Percentiles rank a stretch among this genome's conserved stretches.
Conservation (phyloP, 83 land plant genomes). For the Thuja plicata region DNA sequence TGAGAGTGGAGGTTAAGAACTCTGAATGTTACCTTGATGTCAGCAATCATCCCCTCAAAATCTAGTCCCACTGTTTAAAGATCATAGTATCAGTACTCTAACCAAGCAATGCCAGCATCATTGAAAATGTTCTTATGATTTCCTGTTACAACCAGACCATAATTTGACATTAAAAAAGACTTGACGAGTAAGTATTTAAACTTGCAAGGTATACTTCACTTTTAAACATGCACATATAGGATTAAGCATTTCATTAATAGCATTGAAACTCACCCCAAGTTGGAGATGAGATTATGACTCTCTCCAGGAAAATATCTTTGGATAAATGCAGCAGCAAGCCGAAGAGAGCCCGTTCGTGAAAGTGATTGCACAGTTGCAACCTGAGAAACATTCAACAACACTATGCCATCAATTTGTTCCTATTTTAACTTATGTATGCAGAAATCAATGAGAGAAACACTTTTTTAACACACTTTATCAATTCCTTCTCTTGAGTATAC, state of each 20-base stretch:
- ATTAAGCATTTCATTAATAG: neutral
- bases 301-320: slow-evolving; percentile 91
- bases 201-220: neutral
- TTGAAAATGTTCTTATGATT: slow-evolving; percentile 97
- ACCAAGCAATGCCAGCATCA: slow-evolving; percentile 98
- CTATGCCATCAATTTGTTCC: neutral
- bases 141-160: slow-evolving; percentile 43
- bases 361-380: slow-evolving; percentile 96
- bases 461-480: neutral
- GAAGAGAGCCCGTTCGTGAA: slow-evolving; percentile 97
- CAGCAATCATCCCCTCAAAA: slow-evolving; percentile 93
- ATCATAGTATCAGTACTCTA: slow-evolving; percentile 95
- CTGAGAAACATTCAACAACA: slow-evolving; percentile 30
- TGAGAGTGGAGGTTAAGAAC: neutral
- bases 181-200: neutral
- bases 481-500: neutral
- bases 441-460: neutral
- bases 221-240: neutral
- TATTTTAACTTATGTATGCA: neutral
- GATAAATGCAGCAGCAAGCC: slow-evolving; percentile 95
- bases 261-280: slow-evolving; percentile 64
- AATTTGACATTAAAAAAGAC: neutral
- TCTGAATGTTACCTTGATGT: slow-evolving; percentile 66
- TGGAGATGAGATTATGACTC: slow-evolving; percentile 87
- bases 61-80: slow-evolving; percentile 94